These are phyloP conservation scores for Passiflora organensis DNA, from an alignment of 345 rosid genomes.

Conservation along the genomic window DNA sequence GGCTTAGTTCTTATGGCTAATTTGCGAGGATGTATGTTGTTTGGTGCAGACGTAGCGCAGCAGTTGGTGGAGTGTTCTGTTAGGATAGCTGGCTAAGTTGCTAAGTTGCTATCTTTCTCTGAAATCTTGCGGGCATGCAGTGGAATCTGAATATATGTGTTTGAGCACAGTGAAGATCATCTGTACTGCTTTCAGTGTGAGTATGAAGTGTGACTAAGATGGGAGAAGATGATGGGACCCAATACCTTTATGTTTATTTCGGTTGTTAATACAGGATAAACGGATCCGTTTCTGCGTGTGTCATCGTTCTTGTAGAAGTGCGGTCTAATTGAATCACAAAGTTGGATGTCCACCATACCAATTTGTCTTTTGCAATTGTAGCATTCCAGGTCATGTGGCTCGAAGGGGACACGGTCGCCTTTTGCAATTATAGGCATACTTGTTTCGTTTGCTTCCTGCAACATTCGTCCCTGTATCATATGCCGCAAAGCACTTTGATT, in stretches of 20 bases:
- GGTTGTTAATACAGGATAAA: neutral
- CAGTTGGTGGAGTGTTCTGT: slow-evolving; percentile 74
- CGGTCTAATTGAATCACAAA: neutral
- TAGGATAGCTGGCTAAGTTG: slow-evolving; percentile 11
- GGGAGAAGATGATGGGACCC: neutral
- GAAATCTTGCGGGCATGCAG: neutral
- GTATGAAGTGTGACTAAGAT: slow-evolving; percentile 1
- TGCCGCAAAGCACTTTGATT: no score
- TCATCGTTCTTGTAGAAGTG: neutral
- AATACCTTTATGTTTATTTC: neutral
- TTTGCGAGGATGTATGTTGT: neutral
- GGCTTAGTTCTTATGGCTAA: neutral
- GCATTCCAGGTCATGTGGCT: no score
- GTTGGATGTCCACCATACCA: neutral
- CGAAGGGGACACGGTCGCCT: no score
- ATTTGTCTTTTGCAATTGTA: neutral
- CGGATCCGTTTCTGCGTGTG: neutral
- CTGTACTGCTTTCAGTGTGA: neutral
- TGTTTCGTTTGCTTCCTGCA: no score
- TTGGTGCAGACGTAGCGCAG: slow-evolving; percentile 53
- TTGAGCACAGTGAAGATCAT: neutral
- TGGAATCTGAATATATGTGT: no score
- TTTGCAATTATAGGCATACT: no score
- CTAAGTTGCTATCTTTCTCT: neutral
- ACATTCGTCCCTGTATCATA: no score